A percentile compares a stretch with the other conserved stretches of the same genome.
Conservation (phyloP, 2,329 filamentous ascomycete genomes). For the Fusarium staphyleae region DNA sequence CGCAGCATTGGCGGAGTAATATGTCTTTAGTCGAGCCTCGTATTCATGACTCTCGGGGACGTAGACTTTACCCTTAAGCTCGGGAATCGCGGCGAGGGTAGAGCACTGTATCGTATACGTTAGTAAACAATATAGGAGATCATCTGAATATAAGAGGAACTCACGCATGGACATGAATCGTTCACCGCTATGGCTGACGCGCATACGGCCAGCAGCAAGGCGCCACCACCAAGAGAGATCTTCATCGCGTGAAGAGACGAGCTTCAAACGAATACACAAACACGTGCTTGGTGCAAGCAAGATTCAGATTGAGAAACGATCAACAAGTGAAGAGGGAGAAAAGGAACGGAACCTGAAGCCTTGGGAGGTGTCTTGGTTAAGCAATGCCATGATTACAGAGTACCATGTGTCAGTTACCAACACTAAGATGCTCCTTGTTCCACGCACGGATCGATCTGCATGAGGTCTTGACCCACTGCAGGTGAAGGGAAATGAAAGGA, state of each 20-base stretch:
- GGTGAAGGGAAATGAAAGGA: no score
- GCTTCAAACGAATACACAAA: background rate
- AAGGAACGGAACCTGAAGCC: background rate
- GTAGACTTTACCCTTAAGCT: slow-evolving; percentile 38
- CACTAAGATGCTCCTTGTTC: no score
- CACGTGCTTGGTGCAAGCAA: background rate
- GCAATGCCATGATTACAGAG: no score
- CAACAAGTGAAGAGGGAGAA: background rate
- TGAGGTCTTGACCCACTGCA: no score
- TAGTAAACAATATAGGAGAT: background rate
- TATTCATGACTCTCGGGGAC: slow-evolving; percentile 29
- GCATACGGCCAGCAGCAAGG: background rate
- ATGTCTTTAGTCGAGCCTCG: slow-evolving; percentile 33
- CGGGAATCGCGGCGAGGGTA: slow-evolving; percentile 25
- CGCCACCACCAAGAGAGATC: background rate
- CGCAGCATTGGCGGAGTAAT: slow-evolving; percentile 45
- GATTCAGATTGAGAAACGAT: background rate
- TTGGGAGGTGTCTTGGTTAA: no score
- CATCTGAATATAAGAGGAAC: background rate
- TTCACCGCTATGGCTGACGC: background rate
- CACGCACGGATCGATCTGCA: no score
- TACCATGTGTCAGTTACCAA: no score
- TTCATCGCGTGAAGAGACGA: slow-evolving; percentile 6
- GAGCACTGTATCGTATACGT: slow-evolving; percentile 30
- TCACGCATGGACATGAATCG: slow-evolving; percentile 10